These are phyloP conservation scores for Neopestalotiopsis rosae DNA, from an alignment of 2,329 filamentous ascomycete genomes.

Conservation along the genomic window DNA sequence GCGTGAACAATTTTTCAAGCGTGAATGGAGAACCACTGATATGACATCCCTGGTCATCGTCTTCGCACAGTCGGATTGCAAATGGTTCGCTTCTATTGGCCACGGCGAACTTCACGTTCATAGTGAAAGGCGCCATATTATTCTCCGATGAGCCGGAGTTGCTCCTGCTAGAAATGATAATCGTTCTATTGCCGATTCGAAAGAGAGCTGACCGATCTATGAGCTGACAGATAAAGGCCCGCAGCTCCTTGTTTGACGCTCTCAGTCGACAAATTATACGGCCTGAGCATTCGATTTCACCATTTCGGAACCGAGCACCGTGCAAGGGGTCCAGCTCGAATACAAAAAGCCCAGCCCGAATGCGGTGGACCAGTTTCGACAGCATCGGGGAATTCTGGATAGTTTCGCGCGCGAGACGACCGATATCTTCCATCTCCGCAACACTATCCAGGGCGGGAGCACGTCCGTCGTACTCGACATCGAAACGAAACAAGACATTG, in stretches of 20 bases:
- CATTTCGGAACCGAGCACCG: too few species aligned
- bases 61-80: conserved; percentile 4
- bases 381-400: too few species aligned
- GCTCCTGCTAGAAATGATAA: conserved; percentile 7
- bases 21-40: conserved; percentile 18
- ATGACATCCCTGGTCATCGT: conserved; percentile 10
- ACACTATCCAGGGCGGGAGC: conserved; percentile 18
- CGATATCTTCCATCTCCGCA: conserved; percentile 12
- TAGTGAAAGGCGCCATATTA: conserved; percentile 11
- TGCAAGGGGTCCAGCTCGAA: too few species aligned
- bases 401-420: too few species aligned
- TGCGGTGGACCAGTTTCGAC: too few species aligned
- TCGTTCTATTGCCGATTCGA: conserved; percentile 7
- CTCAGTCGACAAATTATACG: too few species aligned
- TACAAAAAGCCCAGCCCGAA: too few species aligned
- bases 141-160: conserved; percentile 8
- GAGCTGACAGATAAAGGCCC: conserved; percentile 2
- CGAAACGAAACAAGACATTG: too few species aligned
- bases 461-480: too few species aligned
- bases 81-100: conserved; percentile 7
- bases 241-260: conserved; percentile 2
- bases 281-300: too few species aligned
- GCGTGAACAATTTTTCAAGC: conserved; percentile 6
- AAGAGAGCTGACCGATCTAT: conserved; percentile 9
- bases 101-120: conserved; percentile 14